Conservation (phyloP, 768 basidiomycete genomes). For the Tylopilus cervinicoccineus region DNA sequence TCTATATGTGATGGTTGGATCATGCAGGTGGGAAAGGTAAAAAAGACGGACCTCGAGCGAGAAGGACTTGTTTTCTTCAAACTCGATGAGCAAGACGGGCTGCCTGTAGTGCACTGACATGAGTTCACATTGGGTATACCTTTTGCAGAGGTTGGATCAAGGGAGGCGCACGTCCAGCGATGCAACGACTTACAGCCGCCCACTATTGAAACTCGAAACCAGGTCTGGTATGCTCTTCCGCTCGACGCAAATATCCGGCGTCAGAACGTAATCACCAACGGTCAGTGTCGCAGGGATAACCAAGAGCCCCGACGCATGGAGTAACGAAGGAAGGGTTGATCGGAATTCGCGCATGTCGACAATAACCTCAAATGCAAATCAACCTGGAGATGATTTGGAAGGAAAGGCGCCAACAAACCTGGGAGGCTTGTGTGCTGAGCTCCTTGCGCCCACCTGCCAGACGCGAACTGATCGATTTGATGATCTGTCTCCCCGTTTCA, state of each 20-base stretch:
- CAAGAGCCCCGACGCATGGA: constrained; percentile 76
- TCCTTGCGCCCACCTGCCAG: constrained; percentile 82
- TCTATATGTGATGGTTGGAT: constrained; percentile 33
- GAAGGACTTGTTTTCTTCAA: constrained; percentile 96
- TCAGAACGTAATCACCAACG: constrained; percentile 93
- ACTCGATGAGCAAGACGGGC: constrained; percentile 91
- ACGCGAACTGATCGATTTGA: constrained; percentile 80
- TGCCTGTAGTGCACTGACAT: constrained; percentile 97
- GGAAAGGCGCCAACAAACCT: constrained; percentile 35
- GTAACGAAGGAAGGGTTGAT: constrained; percentile 83
- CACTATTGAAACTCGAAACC: constrained; percentile 90
- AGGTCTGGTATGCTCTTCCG: constrained; percentile 93
- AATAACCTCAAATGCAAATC: constrained; percentile 59
- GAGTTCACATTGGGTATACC: constrained; percentile 94
- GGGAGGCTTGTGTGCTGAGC: constrained; percentile 58
- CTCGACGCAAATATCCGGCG: constrained; percentile 94
- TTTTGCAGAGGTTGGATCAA: constrained; percentile 29
- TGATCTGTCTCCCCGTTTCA: constrained; percentile 48
- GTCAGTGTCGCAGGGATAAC: constrained; percentile 91
- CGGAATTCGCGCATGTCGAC: constrained; percentile 98
- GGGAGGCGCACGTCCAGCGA: background rate
- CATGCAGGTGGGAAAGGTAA: background rate
- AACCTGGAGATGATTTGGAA: background rate
- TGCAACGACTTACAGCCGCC: constrained; percentile 73
- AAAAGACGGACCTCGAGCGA: constrained; percentile 68